Base-by-base conservation (phyloP, 192 early-diverging fungal genomes). In the Tieghemiomyces parasiticus region DNA sequence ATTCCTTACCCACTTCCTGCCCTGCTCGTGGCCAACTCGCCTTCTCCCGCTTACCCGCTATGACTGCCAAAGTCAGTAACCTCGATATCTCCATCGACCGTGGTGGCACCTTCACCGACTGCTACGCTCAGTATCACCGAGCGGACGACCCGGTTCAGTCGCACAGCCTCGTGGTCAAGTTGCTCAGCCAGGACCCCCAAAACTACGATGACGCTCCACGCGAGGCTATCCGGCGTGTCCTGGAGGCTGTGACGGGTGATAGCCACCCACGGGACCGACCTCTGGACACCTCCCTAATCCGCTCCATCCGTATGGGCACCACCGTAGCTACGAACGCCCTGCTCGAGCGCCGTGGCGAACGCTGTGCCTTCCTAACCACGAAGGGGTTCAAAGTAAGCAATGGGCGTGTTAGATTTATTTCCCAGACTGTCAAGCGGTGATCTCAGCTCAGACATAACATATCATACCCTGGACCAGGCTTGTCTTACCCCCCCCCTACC, bases 41-140 rank as follows among this genome's bases (percentile, higher is more conserved):
- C n/a, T n/a, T n/a, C n/a, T n/a, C n/a, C n/a, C n/a, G n/a, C n/a
- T n/a, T n/a, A n/a, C n/a, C n/a, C n/a, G n/a, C n/a, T n/a, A n/a
- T n/a, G n/a, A n/a, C n/a, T n/a, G n/a, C 60, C 60, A 22, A 47
- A 3, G 46, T 31, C 3, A 19, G 38, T 16, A 65, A 67, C 25
- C 35, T 70, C 4, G 65, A 65, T 2, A 79, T 91, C 51, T 86
- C 83, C 73, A 91, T 95, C 54, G 93, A 97, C 70, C 78, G 94
- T 34, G 94, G 94, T 16, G 94, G 95, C 24, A 98, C 95, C 4
- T 95, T 98, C 69, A 95, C 95, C 1, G 95, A 98, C 75, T 92
- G 90, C 70, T 85, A 92, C 49, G 92, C 81, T 1, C 86, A 82
- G 50, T 71, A 82, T 32, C 80, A 83, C 2, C n/a, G n/a, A n/a